A percentile compares a stretch with the other conserved stretches of the same genome.
Conservation (phyloP, 1,284 basidiomycete species). For the Pterulicium gracile region DNA sequence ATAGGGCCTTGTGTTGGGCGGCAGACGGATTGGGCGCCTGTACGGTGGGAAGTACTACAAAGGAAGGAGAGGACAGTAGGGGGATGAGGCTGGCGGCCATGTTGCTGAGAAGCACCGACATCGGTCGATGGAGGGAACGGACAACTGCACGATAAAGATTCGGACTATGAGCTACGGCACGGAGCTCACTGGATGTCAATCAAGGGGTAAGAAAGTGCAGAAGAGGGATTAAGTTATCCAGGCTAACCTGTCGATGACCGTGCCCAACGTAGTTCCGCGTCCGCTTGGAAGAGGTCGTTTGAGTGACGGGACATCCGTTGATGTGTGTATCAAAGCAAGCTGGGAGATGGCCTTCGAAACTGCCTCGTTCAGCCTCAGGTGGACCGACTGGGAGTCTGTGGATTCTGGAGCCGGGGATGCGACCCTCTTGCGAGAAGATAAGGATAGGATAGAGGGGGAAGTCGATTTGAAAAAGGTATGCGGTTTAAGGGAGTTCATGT, state of each 20-base stretch:
- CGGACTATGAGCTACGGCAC: slow-evolving; percentile 46
- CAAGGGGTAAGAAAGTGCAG: slow-evolving; percentile 12
- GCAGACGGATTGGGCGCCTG: slow-evolving; percentile 45
- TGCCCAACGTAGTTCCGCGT: slow-evolving; percentile 53
- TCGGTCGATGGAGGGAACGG: slow-evolving; percentile 60
- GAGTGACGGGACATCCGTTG: slow-evolving; percentile 44
- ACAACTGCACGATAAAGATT: slow-evolving; percentile 61
- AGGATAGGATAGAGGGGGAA: too few relatives aligned
- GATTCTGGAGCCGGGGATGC: slow-evolving; percentile 64
- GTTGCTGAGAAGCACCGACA: slow-evolving; percentile 63
- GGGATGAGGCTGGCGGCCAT: slow-evolving; percentile 56
- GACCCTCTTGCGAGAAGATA: too few relatives aligned
- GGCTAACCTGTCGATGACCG: slow-evolving; percentile 60
- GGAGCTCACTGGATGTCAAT: slow-evolving; percentile 49
- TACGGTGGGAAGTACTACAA: slow-evolving; percentile 38
- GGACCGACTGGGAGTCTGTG: slow-evolving; percentile 65
- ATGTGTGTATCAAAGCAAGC: slow-evolving; percentile 38
- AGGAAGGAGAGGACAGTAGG: slow-evolving; percentile 51
- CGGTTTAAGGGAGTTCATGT: too few relatives aligned
- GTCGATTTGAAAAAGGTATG: too few relatives aligned
- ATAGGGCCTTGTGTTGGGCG: slow-evolving; percentile 62
- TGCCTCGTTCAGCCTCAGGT: slow-evolving; percentile 67
- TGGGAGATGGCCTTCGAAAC: slow-evolving; percentile 66
- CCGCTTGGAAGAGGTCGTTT: slow-evolving; percentile 60
- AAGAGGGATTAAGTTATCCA: slow-evolving; percentile 19